Base-by-base conservation (phyloP, 805 yeast species). In the Kodamaea hsintzibuensis region DNA sequence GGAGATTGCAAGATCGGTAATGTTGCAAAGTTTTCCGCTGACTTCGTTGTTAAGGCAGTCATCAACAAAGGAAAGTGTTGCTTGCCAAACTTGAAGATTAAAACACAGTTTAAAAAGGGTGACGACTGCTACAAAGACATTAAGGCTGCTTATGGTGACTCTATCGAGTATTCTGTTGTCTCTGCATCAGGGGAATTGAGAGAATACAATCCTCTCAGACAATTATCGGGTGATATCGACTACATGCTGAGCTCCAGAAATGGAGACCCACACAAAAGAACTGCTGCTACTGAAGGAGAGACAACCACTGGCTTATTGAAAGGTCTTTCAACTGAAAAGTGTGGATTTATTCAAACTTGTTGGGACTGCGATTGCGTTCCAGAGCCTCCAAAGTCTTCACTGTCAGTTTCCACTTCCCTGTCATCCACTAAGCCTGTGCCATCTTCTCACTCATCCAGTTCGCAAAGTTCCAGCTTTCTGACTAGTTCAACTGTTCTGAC, bases 71-170 rank as follows among this genome's bases (percentile, higher is more conserved):
- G 60, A 27, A 56, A 58, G 51, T 62, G 62, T 58, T 66, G 70
- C 58, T 60, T 67, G 52, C 71, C 70, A 27, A 52, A 54, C 30
- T 63, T 67, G 53, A 52, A 52, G 12, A 59, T 67, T 49, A 42
- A 52, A 17, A 51, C 52, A 49, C 56, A 57, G 37, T 56, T 60
- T 47, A 33, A 48, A n/a, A 42, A 54, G 5, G 47, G 53, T 47
- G 50, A 55, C 50, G 17, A 30, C n/a, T 37, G 4, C 44, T 50
- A 35, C 45, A 17, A 25, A 25, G 33, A 18, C 2, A 37, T 57
- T 7, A 18, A 44, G 18, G 42, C 12, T 13, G 53, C 50, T n/a
- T 58, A 47, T 48, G 57, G 59, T 48, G n/a, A 25, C 16, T 35
- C 51, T 22, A 40, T 48, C 33, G 33, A 45, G 14, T 56, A 56